phyloP scores from a whole-genome alignment of 163 green algal species.

The Chlamydomonas reinhardtii region DNA sequence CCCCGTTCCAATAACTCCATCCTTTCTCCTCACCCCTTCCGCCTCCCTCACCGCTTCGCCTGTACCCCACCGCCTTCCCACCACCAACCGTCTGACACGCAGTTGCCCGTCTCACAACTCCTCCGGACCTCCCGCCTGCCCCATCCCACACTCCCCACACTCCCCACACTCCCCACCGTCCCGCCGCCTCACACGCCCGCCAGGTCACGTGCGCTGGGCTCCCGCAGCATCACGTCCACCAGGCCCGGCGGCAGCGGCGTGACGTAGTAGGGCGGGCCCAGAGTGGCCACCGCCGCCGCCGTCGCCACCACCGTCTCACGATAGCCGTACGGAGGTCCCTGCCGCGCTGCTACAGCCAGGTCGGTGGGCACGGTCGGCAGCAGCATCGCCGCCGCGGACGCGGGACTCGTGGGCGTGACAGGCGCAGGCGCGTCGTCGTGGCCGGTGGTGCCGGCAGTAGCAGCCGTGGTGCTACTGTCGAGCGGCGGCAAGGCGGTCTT shows the following conservation, averaged over 20 bases:
- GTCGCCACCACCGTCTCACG: conserved; percentile 12
- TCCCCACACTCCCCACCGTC: too few species aligned
- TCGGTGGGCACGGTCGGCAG: conserved; percentile 15
- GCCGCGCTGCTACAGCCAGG: background rate
- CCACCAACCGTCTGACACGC: too few species aligned
- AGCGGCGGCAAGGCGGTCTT: too few species aligned
- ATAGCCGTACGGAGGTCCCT: background rate
- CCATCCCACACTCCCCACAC: too few species aligned
- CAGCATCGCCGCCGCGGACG: background rate
- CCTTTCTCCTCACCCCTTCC: too few species aligned
- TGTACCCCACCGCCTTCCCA: too few species aligned
- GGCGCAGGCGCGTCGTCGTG: background rate
- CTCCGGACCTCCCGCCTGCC: too few species aligned
- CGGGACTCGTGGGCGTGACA: background rate
- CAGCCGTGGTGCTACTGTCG: background rate
- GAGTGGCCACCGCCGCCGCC: conserved; percentile 23
- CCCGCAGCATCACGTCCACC: conserved; percentile 17
- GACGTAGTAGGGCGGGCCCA: conserved; percentile 25
- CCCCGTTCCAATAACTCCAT: too few species aligned
- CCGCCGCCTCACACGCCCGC: background rate
- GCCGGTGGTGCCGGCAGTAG: background rate
- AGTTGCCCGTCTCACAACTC: too few species aligned
- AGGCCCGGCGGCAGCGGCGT: conserved; percentile 24
- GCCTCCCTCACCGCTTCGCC: too few species aligned
- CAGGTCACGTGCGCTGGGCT: conserved; percentile 39